phyloP scores from a whole-genome alignment of 2,329 filamentous ascomycete species.

The Fusarium palustre region DNA sequence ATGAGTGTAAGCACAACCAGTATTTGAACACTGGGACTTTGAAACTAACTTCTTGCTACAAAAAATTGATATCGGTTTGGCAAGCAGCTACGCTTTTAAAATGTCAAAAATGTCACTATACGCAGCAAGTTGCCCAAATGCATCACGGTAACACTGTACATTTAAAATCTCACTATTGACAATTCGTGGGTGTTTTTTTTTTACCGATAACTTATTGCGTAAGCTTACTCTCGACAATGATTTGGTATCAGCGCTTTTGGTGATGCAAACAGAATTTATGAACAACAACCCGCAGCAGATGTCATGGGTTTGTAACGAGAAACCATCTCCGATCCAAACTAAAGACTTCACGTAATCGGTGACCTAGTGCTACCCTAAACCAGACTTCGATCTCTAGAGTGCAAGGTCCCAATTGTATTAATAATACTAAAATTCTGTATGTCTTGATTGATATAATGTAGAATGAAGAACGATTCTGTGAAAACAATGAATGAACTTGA shows the following conservation, averaged over 20 bases:
- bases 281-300: not conserved
- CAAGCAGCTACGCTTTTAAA: no score
- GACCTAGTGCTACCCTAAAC: not conserved
- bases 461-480: no score
- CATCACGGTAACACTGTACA: no score
- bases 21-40: no score
- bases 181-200: not conserved
- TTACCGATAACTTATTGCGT: not conserved
- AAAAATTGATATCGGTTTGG: no score
- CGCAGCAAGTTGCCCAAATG: no score
- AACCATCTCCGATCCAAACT: not conserved
- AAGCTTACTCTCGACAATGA: not conserved
- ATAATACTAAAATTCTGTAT: not conserved
- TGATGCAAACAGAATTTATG: not conserved
- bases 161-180: not conserved
- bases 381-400: not conserved
- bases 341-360: not conserved
- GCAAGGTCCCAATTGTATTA: not conserved
- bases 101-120: no score
- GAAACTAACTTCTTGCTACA: no score
- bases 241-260: not conserved
- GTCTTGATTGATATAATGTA: no score
- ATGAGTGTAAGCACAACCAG: accelerated
- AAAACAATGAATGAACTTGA: not conserved
- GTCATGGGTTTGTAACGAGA: not conserved